A percentile compares a stretch with the other conserved stretches of the same genome.
phyloP scores from a whole-genome alignment of 2,329 filamentous ascomycete species.

The Ceratocystis papillata region DNA sequence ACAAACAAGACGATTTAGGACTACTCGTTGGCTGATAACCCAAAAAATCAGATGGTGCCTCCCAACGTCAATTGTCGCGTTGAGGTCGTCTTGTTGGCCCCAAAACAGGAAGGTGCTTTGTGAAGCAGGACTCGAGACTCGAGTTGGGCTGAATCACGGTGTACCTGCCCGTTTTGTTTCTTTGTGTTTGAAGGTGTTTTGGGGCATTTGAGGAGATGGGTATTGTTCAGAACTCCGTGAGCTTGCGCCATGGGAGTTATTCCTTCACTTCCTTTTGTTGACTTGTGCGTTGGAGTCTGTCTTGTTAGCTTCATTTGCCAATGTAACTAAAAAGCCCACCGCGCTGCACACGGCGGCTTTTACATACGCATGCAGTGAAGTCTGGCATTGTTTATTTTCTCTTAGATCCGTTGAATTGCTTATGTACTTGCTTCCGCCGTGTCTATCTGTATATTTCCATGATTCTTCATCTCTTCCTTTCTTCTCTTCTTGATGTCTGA shows the following conservation, averaged over 20 bases:
- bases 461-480: not conserved
- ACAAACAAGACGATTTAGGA: not conserved
- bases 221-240: not conserved
- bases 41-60: too few species aligned
- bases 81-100: too few species aligned
- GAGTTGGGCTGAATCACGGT: too few species aligned
- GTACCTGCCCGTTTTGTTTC: too few species aligned
- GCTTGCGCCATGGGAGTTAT: not conserved
- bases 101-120: too few species aligned
- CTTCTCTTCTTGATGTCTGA: not conserved
- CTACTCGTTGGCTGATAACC: not conserved
- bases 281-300: not conserved
- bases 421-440: not conserved
- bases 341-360: not conserved
- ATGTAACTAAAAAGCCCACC: not conserved
- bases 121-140: too few species aligned
- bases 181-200: too few species aligned
- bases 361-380: not conserved
- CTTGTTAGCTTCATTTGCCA: not conserved
- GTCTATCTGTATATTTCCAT: not conserved
- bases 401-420: not conserved
- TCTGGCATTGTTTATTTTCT: not conserved
- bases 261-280: slow-evolving; percentile 5
- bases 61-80: too few species aligned
- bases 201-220: not conserved